Evolutionary conservation across 768 basidiomycete genomes (phyloP).

Genomic region (Podaxis mareebaensis): DNA sequence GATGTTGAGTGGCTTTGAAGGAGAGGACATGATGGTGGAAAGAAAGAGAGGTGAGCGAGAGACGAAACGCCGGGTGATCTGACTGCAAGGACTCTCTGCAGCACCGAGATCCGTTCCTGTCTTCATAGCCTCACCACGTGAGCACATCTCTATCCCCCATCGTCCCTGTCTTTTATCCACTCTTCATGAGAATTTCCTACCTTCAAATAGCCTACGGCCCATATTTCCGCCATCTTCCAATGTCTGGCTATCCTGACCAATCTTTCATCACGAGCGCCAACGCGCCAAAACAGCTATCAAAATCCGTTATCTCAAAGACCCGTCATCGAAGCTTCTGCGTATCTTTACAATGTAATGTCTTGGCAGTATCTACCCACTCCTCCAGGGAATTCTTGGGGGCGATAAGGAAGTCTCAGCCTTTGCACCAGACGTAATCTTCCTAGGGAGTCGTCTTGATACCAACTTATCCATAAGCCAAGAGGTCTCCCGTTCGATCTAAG

Average conservation of each 20-base stretch:
- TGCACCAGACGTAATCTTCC: no score
- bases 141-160: background rate
- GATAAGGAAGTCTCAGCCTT: no score
- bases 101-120: background rate
- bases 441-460: no score
- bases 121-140: background rate
- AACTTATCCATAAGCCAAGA: no score
- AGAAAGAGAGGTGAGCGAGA: slow-evolving; percentile 4
- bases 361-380: background rate
- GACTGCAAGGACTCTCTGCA: background rate
- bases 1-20: slow-evolving; percentile 60
- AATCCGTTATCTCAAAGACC: background rate
- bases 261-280: background rate
- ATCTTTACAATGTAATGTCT: background rate
- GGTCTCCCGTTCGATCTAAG: no score
- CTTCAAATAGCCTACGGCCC: background rate
- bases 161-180: background rate
- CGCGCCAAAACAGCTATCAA: background rate
- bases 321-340: background rate
- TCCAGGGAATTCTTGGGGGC: no score
- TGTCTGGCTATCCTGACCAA: background rate
- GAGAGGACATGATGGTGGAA: slow-evolving; percentile 44
- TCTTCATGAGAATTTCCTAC: background rate
- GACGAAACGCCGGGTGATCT: background rate
- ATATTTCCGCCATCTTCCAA: background rate